These are phyloP conservation scores for Nephelium lappaceum DNA, from an alignment of 345 rosid genomes.

Conservation along the genomic window DNA sequence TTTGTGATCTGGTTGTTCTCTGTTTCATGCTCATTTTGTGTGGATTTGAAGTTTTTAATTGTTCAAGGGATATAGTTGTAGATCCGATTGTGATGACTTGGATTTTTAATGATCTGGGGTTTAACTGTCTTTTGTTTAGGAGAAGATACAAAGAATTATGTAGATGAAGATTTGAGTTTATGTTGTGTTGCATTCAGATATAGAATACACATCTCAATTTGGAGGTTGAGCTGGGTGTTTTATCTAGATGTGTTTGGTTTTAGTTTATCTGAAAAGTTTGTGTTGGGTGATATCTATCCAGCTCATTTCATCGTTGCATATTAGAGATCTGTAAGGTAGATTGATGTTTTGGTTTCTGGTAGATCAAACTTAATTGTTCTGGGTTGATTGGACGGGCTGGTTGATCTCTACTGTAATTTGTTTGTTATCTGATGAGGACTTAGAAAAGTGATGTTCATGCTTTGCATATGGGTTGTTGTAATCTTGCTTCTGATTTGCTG, in stretches of 20 bases:
- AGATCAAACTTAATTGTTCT: slow-evolving; percentile 4
- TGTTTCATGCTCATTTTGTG: slow-evolving; percentile 19
- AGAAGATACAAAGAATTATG: neutral
- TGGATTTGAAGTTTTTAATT: slow-evolving; percentile 9
- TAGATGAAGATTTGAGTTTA: neutral
- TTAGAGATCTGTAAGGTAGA: neutral
- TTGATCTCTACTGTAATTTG: slow-evolving; percentile 3
- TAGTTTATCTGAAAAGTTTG: slow-evolving; percentile 11
- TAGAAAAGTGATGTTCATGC: slow-evolving; percentile 4
- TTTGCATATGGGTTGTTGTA: neutral
- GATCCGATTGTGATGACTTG: neutral
- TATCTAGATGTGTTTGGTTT: neutral
- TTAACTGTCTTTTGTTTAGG: neutral
- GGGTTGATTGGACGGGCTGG: neutral
- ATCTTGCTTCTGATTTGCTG: slow-evolving; percentile 8
- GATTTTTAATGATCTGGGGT: slow-evolving; percentile 5
- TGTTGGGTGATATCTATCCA: neutral
- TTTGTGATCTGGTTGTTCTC: slow-evolving; percentile 23
- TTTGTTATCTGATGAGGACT: neutral
- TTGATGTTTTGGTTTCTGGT: slow-evolving; percentile 6
- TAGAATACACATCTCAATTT: neutral
- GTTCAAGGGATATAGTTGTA: neutral
- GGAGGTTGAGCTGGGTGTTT: neutral
- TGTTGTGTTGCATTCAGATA: neutral
- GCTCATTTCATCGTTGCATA: neutral